Conservation (phyloP, 352 stramenopile genomes). For the Blastocystis hominis region DNA sequence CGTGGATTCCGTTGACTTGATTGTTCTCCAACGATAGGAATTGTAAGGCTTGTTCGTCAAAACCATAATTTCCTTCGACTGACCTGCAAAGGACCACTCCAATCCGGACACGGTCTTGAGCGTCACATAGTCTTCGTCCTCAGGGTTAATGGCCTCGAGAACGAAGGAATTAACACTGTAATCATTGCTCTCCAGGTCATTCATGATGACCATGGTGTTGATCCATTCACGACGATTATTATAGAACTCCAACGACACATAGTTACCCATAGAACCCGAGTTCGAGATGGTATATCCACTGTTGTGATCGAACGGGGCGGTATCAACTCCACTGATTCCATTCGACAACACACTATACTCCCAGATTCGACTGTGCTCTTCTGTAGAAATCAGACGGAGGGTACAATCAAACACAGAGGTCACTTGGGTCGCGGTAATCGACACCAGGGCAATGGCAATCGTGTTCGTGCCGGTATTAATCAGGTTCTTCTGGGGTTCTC, state of each 20-base stretch:
- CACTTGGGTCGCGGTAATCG: neutral
- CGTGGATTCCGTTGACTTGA: neutral
- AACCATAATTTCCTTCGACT: constrained; percentile 14
- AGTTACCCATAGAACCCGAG: neutral
- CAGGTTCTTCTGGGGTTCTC: neutral
- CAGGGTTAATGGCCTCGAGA: neutral
- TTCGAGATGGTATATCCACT: neutral
- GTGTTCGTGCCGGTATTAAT: neutral
- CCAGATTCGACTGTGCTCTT: neutral
- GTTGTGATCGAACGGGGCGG: neutral
- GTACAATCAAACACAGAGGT: neutral
- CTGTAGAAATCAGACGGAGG: neutral
- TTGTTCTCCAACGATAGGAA: neutral
- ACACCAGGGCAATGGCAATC: constrained; percentile 14
- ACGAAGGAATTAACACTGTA: neutral
- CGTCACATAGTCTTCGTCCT: neutral
- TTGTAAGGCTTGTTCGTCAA: neutral
- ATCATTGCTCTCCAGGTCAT: neutral
- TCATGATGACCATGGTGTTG: neutral
- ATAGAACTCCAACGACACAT: neutral
- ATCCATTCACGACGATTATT: neutral
- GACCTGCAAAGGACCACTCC: neutral
- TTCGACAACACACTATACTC: neutral
- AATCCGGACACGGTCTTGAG: neutral
- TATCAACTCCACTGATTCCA: neutral